Percentiles rank a stretch among this genome's conserved stretches.
Evolutionary conservation across 164 flowering plant species (phyloP).

Genomic region (Nymphaea thermarum): DNA sequence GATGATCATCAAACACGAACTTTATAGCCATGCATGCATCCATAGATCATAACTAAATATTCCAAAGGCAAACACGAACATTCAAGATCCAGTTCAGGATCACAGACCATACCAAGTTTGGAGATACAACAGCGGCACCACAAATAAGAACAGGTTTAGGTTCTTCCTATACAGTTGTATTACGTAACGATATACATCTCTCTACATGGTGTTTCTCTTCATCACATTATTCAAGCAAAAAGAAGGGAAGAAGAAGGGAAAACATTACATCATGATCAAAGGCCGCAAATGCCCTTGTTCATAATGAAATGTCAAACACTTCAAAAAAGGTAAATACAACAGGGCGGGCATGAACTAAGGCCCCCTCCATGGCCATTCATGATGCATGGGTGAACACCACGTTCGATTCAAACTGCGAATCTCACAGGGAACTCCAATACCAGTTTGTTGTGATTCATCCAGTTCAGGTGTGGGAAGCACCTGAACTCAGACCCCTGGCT

Average conservation of each 20-base stretch:
- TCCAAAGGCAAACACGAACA: too few relatives aligned
- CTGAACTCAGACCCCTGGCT: slow-evolving; percentile 53
- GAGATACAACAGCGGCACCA: too few relatives aligned
- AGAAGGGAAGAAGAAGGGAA: not conserved
- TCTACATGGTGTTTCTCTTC: not conserved
- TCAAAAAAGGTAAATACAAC: not conserved
- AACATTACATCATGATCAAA: not conserved
- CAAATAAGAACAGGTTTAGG: not conserved
- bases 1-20: too few relatives aligned
- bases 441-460: not conserved
- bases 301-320: not conserved
- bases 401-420: not conserved
- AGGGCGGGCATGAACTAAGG: not conserved
- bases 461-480: slow-evolving; percentile 14
- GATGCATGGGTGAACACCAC: not conserved
- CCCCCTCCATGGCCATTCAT: not conserved
- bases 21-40: too few relatives aligned
- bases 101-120: too few relatives aligned
- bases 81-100: too few relatives aligned
- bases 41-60: too few relatives aligned
- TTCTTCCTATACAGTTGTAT: not conserved
- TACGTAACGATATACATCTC: not conserved
- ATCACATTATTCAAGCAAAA: not conserved
- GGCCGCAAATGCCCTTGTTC: not conserved
- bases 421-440: not conserved